Evolutionary conservation across 2,329 filamentous ascomycete species (phyloP), one percentile per base, ranked within the genome.

Genomic region (Aspergillus pseudoglaucus): DNA sequence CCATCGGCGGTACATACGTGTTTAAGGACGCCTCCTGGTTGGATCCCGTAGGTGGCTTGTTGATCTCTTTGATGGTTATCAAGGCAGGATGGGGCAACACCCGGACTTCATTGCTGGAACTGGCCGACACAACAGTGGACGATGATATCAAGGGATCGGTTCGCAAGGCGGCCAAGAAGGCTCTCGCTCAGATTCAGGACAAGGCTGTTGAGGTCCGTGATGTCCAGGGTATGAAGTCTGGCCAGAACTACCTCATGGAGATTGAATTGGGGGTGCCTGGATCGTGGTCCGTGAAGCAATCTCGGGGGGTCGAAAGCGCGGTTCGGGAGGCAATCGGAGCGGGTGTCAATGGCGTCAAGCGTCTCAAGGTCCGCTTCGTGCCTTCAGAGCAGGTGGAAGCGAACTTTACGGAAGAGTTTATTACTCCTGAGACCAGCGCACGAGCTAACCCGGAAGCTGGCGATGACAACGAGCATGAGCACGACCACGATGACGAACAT

Each of bases 191-290:
- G 5, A 61, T 85, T 17, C 66, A 67, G 45, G 72, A 78, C 44
- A 72, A 79, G 42, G 71, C 83, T 47, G 77, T 90, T 7, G 82
- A 88, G 61, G 72, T 96, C 41, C 80, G 85, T 40, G 85, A 88
- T 40, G 80, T 97, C 3, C 87, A 89, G 55, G 93, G 93, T 47
- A 80, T 95, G 70, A 98, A 98, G 72, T 93, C 89, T 3, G 93
- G 93, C 25, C 93, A 96, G 68, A 98, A 96, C 72, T 96, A 94
- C 65, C 76, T 97, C 25, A 84, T 97, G 58, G 93, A 97, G 59
- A 68, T 98, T 6, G 90, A 95, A 66, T 71, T 97, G 52, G 86
- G 82, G 2, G 87, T 94, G 14, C 89, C 91, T 0, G 79, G 77
- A 18, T 73, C 75, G 30, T 95, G 87, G 86, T 86, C 86, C 0